A percentile compares a stretch with the other conserved stretches of the same genome.
These are phyloP conservation scores for Vachellia pachyceras DNA, from an alignment of 306 rosid species.

Conservation along the genomic window DNA sequence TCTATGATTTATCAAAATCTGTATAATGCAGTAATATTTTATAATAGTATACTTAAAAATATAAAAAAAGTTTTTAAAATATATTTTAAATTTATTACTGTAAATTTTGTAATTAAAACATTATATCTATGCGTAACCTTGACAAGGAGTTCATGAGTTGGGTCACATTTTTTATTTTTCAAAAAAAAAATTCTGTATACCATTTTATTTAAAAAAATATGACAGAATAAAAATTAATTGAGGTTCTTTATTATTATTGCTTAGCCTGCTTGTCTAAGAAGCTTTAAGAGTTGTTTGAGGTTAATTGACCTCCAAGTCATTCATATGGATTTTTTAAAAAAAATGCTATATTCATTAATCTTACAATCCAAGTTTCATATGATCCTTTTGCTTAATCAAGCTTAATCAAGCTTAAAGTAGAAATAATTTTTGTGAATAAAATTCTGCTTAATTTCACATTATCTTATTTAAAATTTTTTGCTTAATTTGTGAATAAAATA, in stretches of 20 bases:
- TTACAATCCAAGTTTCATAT: constrained; percentile 9
- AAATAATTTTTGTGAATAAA: too few relatives aligned
- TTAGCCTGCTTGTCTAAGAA: background rate
- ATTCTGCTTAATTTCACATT: too few relatives aligned
- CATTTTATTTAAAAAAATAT: background rate
- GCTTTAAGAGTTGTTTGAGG: background rate
- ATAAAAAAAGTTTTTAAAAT: background rate
- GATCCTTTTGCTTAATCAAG: background rate
- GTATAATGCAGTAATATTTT: background rate
- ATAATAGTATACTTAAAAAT: background rate
- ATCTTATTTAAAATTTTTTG: background rate
- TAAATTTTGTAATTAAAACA: background rate
- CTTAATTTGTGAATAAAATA: too few relatives aligned
- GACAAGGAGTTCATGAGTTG: background rate
- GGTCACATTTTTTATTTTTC: background rate
- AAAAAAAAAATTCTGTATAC: background rate
- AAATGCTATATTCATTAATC: background rate
- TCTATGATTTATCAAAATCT: background rate
- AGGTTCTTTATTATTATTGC: background rate
- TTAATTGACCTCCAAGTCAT: constrained; percentile 20
- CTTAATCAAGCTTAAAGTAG: background rate
- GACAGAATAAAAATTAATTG: background rate
- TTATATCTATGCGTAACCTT: background rate
- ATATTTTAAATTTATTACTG: background rate
- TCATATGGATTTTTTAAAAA: background rate